Base-by-base conservation (phyloP, 139 green algal species). In the Zygnema cylindricum region DNA sequence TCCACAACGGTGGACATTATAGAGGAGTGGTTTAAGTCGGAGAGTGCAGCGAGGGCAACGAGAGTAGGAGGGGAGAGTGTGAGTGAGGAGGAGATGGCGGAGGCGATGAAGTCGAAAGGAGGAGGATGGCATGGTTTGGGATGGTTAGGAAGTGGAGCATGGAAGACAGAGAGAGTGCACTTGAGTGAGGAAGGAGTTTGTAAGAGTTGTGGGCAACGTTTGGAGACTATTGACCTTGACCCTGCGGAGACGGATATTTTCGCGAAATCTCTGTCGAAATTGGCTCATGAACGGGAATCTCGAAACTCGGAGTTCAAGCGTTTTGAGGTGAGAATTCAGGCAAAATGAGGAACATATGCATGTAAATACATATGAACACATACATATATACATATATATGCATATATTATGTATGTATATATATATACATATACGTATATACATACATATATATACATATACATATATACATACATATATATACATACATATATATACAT, bases 301-400 rank as follows among this genome's bases (percentile, higher is more conserved):
- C 36, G 32, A 40, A 36, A 77, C 33, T 49, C 43, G 35, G 86
- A 89, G 36, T 89, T 90, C 35, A 21, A 25, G 35, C 32, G 22
- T 35, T 90, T 90, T 55, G 33, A 90, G 86, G 86, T 89, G 73
- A 38, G 73, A n/a, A n/a, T n/a, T n/a, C n/a, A n/a, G n/a, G n/a
- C n/a, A n/a, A n/a, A n/a, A n/a, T n/a, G n/a, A n/a, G n/a, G n/a
- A n/a, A n/a, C n/a, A n/a, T n/a, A n/a, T n/a, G n/a, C n/a, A n/a
- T n/a, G n/a, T n/a, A n/a, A n/a, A n/a, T n/a, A n/a, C n/a, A n/a
- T n/a, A n/a, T n/a, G n/a, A n/a, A n/a, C n/a, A n/a, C n/a, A n/a
- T n/a, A n/a, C n/a, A n/a, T n/a, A n/a, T n/a, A n/a, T n/a, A n/a
- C n/a, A n/a, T n/a, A n/a, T n/a, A n/a, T n/a, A n/a, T n/a, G n/a